A percentile compares a stretch with the other conserved stretches of the same genome.
Evolutionary conservation across 106 monocot species (phyloP).

Genomic region (Platanthera guangdongensis): DNA sequence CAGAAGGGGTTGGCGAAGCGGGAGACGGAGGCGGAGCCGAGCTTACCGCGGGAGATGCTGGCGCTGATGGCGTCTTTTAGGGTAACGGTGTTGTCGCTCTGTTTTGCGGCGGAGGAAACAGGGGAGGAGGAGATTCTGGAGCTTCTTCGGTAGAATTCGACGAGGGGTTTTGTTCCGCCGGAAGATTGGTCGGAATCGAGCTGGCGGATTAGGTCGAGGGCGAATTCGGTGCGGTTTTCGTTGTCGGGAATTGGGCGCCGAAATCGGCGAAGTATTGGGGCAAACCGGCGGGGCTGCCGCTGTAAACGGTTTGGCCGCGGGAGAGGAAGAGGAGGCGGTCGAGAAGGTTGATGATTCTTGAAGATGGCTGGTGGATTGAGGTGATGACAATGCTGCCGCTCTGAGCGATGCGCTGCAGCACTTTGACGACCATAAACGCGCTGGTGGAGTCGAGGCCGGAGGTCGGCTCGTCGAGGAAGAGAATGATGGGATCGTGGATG

Average conservation of each 20-base stretch:
- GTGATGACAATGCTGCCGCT: constrained; percentile 84
- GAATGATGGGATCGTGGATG: constrained; percentile 85
- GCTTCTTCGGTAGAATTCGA: constrained; percentile 50
- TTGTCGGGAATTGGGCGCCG: constrained; percentile 75
- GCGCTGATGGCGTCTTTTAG: constrained; percentile 76
- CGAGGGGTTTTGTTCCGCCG: constrained; percentile 35
- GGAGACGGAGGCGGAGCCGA: constrained; percentile 29
- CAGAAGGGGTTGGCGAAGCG: constrained; percentile 81
- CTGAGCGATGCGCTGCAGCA: constrained; percentile 74
- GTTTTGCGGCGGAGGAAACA: background rate
- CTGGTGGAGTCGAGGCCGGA: constrained; percentile 93
- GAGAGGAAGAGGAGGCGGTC: constrained; percentile 78
- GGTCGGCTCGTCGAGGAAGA: constrained; percentile 94
- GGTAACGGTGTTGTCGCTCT: constrained; percentile 11
- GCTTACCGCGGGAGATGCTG: constrained; percentile 82
- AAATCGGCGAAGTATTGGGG: constrained; percentile 62
- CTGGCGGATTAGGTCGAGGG: constrained; percentile 76
- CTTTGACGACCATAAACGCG: constrained; percentile 90
- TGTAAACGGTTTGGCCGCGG: constrained; percentile 60
- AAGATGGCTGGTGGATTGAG: constrained; percentile 92
- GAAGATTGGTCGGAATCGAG: constrained; percentile 29
- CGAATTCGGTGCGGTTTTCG: constrained; percentile 79
- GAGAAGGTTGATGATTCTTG: constrained; percentile 62
- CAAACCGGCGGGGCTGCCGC: constrained; percentile 43
- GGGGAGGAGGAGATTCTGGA: background rate